Evolutionary conservation across 345 rosid genomes (phyloP), one percentile per base, ranked within the genome.

Genomic region (Camelina laxa): DNA sequence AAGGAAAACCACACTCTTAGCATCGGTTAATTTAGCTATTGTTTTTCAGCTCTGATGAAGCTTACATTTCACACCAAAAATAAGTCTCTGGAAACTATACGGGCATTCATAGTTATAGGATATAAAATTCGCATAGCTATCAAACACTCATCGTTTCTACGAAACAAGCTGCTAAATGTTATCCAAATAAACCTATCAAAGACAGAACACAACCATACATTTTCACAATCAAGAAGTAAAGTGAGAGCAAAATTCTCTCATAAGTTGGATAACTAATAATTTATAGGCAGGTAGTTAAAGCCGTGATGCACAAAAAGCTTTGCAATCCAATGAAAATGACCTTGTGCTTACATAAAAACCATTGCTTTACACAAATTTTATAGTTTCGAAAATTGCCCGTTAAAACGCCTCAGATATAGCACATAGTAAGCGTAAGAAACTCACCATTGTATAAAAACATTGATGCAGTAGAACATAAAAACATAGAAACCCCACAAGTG

Each of bases 391-490:
- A 36, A 33, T 33, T 9, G 16, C 38, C 4, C 17, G 42, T 41
- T 30, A 65, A 1, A 49, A 66, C 42, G 44, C 9, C 19, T 33
- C 20, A 74, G 59, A 48, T 33, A 2, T 35, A 65, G 39, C 55
- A 65, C 33, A 45, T 4, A 67, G 16, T 4, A 50, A 19, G 68
- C 47, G 10, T 48, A 49, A 59, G 36, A 39, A 50, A 59, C 47
- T 33, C 63, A 75, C 51, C 50, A 45, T 5, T n/a, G 9, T 15
- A 49, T 35, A 12, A n/a, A n/a, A n/a, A 71, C 59, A 49, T 14
- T 7, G 62, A 72, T 50, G 60, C 44, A 72, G 33, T 53, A 41
- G 62, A 67, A 67, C 48, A 75, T 58, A 47, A 35, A 51, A 41
- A 1, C 0, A 9, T 8, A 22, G 3, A 21, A 69, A 75, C 24